A percentile compares a stretch with the other conserved stretches of the same genome.
phyloP scores from a whole-genome alignment of 2,329 filamentous ascomycete species.

The Dactylellina haptotyla region DNA sequence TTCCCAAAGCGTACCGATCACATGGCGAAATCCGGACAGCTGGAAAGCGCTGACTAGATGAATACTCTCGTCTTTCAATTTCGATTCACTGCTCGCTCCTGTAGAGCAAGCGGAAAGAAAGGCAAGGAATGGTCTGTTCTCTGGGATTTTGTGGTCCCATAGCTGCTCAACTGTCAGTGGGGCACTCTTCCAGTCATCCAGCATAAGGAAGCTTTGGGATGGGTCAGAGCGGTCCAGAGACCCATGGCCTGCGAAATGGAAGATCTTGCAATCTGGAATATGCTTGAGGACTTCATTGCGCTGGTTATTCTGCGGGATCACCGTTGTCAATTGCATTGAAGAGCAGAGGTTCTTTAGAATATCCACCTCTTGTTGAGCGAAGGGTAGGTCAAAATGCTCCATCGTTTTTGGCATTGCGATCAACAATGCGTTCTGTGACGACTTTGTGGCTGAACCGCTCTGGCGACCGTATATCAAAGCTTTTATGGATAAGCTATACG shows the following conservation, averaged over 20 bases:
- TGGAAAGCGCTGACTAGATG: constrained; percentile 15
- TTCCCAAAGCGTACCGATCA: constrained; percentile 62
- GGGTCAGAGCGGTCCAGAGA: constrained; percentile 58
- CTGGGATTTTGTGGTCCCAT: constrained; percentile 1
- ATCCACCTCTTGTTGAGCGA: constrained; percentile 1
- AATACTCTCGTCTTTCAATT: constrained; percentile 19
- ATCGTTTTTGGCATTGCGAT: constrained; percentile 58
- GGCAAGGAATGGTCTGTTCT: constrained; percentile 20
- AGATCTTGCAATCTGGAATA: constrained; percentile 59
- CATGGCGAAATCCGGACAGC: constrained; percentile 15
- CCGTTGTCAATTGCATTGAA: not conserved
- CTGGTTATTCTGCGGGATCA: not conserved
- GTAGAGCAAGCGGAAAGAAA: constrained; percentile 37
- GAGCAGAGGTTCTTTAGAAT: not conserved
- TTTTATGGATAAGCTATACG: constrained; percentile 61
- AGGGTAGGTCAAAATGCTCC: constrained; percentile 4
- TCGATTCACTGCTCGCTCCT: not conserved
- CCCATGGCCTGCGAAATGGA: constrained; percentile 64
- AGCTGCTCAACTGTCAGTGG: constrained; percentile 7
- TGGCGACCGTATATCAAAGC: constrained; percentile 58
- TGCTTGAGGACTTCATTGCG: constrained; percentile 57
- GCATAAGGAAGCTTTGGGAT: constrained; percentile 59
- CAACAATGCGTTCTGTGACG: not conserved
- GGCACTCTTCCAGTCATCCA: constrained; percentile 41
- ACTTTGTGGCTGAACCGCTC: too few species aligned